Evolutionary conservation across 345 rosid genomes (phyloP).

Genomic region (Sonneratia alba): DNA sequence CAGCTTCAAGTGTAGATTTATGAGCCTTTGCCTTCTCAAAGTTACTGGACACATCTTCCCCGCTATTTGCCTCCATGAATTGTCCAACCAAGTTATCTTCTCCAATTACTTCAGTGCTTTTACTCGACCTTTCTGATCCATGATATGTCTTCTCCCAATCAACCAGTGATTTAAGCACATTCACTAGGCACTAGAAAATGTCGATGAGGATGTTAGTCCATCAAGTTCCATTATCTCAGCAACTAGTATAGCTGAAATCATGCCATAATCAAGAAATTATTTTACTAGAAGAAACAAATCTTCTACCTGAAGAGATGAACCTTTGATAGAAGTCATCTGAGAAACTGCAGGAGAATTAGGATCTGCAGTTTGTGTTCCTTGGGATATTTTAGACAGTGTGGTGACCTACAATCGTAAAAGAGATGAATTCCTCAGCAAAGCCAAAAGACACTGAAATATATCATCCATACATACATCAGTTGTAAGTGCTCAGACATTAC

Average conservation of each 20-base stretch:
- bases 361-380: slow-evolving; percentile 82
- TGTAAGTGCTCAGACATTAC: slow-evolving; percentile 24
- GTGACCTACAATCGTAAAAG: slow-evolving; percentile 43
- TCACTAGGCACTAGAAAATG: slow-evolving; percentile 73
- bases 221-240: slow-evolving; percentile 11
- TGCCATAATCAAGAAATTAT: background rate
- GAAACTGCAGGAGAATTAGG: slow-evolving; percentile 65
- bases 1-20: slow-evolving; percentile 90
- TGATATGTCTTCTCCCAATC: slow-evolving; percentile 79
- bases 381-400: slow-evolving; percentile 75
- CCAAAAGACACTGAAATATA: background rate
- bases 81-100: slow-evolving; percentile 31
- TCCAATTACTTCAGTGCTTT: slow-evolving; percentile 29
- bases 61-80: slow-evolving; percentile 39
- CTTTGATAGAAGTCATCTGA: slow-evolving; percentile 67
- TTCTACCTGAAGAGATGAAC: slow-evolving; percentile 85
- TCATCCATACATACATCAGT: background rate
- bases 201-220: slow-evolving; percentile 17
- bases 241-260: background rate
- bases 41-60: slow-evolving; percentile 65
- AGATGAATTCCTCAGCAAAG: background rate
- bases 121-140: slow-evolving; percentile 34
- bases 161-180: slow-evolving; percentile 80
- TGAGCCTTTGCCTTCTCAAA: slow-evolving; percentile 98
- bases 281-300: slow-evolving; percentile 10